Conservation (phyloP, 768 basidiomycete genomes). For the Rhizopogon vesiculosus region DNA sequence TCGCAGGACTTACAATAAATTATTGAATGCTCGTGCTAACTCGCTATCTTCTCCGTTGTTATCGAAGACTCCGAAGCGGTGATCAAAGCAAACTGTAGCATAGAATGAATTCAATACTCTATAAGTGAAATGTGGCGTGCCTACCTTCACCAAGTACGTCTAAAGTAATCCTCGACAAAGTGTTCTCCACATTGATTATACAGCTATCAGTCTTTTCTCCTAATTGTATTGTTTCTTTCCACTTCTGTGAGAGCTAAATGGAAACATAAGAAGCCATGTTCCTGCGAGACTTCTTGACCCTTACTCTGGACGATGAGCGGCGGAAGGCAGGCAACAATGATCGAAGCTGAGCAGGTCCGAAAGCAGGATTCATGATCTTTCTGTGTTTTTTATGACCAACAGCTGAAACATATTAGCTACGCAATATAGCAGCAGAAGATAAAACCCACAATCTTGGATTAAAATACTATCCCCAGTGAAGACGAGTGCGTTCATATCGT, state of each 20-base stretch:
- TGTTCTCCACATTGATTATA: conserved; percentile 13
- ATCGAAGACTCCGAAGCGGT: conserved; percentile 16
- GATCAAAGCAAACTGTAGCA: conserved; percentile 9
- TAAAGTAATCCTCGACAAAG: conserved; percentile 19
- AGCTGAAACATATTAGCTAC: conserved; percentile 5
- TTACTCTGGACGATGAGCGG: conserved; percentile 10
- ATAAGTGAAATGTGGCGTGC: neutral
- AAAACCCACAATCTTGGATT: conserved; percentile 10
- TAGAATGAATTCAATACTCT: neutral
- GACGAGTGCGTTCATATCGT: conserved; percentile 8
- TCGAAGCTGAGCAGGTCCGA: conserved; percentile 18
- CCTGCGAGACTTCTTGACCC: neutral
- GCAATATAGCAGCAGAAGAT: neutral
- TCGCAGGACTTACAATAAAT: conserved; percentile 9
- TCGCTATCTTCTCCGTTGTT: conserved; percentile 6
- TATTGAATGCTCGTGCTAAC: conserved; percentile 10
- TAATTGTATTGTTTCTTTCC: conserved; percentile 15
- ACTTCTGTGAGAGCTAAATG: conserved; percentile 15
- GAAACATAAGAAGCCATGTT: neutral
- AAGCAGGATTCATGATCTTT: conserved; percentile 25
- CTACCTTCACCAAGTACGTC: conserved; percentile 25
- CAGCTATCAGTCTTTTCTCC: conserved; percentile 1
- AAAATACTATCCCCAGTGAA: conserved; percentile 20
- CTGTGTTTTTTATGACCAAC: conserved; percentile 22
- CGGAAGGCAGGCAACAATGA: conserved; percentile 22